A percentile compares a stretch with the other conserved stretches of the same genome.
Conservation (phyloP, 1,139 yeast species). For the Scheffersomyces cryptocercus region DNA sequence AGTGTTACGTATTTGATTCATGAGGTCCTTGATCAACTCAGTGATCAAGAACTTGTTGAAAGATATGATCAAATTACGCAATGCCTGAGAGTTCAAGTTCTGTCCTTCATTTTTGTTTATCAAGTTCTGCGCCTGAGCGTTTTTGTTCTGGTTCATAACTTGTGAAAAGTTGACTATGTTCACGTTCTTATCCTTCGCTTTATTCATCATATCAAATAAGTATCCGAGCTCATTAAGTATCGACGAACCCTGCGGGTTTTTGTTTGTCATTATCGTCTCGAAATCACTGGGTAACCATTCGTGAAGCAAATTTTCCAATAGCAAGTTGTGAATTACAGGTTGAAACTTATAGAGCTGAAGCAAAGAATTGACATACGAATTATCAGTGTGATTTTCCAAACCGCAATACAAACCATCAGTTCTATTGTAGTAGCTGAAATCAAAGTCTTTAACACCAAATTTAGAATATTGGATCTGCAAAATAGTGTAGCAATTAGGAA, state of each 20-base stretch:
- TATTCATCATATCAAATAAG: constrained; percentile 85
- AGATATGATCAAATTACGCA: constrained; percentile 47
- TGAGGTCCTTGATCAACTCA: constrained; percentile 51
- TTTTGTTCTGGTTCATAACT: constrained; percentile 44
- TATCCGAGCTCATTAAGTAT: constrained; percentile 83
- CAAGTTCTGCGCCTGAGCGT: constrained; percentile 52
- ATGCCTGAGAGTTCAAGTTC: constrained; percentile 34
- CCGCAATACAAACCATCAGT: constrained; percentile 69
- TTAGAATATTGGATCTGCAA: constrained; percentile 80
- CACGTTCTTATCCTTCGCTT: constrained; percentile 71
- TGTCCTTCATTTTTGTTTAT: constrained; percentile 50
- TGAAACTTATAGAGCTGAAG: constrained; percentile 82
- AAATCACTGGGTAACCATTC: constrained; percentile 56
- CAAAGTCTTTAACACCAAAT: constrained; percentile 94
- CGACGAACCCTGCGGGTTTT: constrained; percentile 49
- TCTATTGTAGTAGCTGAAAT: constrained; percentile 78
- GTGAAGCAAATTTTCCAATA: constrained; percentile 54
- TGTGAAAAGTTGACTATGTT: constrained; percentile 72
- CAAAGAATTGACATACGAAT: constrained; percentile 77
- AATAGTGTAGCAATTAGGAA: constrained; percentile 74
- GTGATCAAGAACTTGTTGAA: constrained; percentile 57
- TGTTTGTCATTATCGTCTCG: constrained; percentile 21
- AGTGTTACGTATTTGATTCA: constrained; percentile 22
- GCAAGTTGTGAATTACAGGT: constrained; percentile 67
- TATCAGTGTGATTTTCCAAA: constrained; percentile 81